Conservation (phyloP, 805 yeast genomes). For the Saccharomycopsis guyanensis region DNA sequence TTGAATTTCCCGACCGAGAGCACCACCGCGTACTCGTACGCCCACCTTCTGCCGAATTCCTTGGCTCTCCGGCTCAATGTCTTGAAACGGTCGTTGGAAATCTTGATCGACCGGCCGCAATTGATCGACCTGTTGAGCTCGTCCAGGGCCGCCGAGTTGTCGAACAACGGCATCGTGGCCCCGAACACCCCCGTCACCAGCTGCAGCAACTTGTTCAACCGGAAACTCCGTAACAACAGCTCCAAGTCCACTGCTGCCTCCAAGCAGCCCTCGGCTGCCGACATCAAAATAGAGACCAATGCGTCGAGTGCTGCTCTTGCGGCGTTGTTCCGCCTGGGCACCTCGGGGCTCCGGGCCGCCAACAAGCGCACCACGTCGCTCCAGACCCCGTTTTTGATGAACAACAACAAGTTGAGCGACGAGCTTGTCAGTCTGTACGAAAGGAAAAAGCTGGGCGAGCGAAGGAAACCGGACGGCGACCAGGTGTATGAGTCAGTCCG, state of each 20-base stretch:
- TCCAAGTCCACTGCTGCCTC: not conserved
- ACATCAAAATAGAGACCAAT: conserved; percentile 29
- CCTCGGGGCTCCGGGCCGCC: too few species aligned
- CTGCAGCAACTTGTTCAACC: conserved; percentile 9
- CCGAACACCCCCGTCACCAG: conserved; percentile 17
- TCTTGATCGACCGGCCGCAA: conserved; percentile 57
- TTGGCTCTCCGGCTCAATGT: conserved; percentile 68
- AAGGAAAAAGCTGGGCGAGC: not conserved
- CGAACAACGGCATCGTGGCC: conserved; percentile 9
- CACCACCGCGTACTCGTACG: conserved; percentile 78
- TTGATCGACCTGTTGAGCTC: conserved; percentile 26
- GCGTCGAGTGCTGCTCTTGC: conserved; percentile 35
- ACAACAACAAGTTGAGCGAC: conserved; percentile 5
- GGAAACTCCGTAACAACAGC: conserved; percentile 9
- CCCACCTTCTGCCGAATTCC: conserved; percentile 74
- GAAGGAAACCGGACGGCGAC: not conserved
- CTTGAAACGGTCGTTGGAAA: conserved; percentile 67
- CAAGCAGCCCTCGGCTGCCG: not conserved
- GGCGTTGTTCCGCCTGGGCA: conserved; percentile 26
- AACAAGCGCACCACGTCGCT: conserved; percentile 11
- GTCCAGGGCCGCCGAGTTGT: conserved; percentile 7
- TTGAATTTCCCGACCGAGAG: conserved; percentile 68
- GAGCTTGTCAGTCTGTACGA: not conserved
- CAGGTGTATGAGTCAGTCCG: conserved; percentile 11
- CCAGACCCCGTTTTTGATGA: conserved; percentile 19